These are phyloP conservation scores for Anthracocystis walkeri DNA, from an alignment of 1,284 basidiomycete species.

Conservation along the genomic window DNA sequence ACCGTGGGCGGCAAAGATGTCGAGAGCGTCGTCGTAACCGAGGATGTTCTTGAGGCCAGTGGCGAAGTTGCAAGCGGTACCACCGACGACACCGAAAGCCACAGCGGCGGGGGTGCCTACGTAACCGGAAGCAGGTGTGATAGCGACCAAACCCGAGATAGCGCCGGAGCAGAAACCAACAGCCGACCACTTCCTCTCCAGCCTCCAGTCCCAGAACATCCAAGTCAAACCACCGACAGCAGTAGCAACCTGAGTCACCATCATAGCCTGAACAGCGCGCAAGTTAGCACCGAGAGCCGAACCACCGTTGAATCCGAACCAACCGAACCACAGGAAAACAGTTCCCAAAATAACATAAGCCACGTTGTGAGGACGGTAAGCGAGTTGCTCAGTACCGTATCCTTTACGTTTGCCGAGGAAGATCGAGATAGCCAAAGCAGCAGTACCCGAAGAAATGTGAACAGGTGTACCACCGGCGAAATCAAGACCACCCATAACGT, in stretches of 20 bases:
- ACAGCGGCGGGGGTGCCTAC: constrained; percentile 65
- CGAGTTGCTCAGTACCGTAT: constrained; percentile 70
- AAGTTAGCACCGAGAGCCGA: constrained; percentile 71
- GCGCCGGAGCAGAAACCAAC: constrained; percentile 97
- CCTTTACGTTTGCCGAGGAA: constrained; percentile 71
- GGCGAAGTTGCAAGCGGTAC: constrained; percentile 88
- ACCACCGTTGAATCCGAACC: constrained; percentile 70
- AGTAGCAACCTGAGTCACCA: constrained; percentile 77
- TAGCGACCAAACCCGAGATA: constrained; percentile 84
- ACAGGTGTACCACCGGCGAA: constrained; percentile 71
- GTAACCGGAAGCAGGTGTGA: constrained; percentile 75
- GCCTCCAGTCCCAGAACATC: constrained; percentile 67
- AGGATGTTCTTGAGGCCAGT: constrained; percentile 84
- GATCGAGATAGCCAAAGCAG: constrained; percentile 67
- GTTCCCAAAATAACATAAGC: constrained; percentile 71
- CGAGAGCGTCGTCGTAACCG: constrained; percentile 71
- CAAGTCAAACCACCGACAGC: constrained; percentile 74
- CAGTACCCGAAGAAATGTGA: constrained; percentile 70
- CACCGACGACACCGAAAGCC: constrained; percentile 78
- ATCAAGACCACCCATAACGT: constrained; percentile 69
- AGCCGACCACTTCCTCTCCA: constrained; percentile 71
- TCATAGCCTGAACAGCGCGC: constrained; percentile 70
- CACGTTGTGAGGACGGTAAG: constrained; percentile 70
- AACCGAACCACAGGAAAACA: constrained; percentile 71
- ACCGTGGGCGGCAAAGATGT: constrained; percentile 87